Conservation (phyloP, 495 filamentous ascomycete genomes). For the Lepraria neglecta region DNA sequence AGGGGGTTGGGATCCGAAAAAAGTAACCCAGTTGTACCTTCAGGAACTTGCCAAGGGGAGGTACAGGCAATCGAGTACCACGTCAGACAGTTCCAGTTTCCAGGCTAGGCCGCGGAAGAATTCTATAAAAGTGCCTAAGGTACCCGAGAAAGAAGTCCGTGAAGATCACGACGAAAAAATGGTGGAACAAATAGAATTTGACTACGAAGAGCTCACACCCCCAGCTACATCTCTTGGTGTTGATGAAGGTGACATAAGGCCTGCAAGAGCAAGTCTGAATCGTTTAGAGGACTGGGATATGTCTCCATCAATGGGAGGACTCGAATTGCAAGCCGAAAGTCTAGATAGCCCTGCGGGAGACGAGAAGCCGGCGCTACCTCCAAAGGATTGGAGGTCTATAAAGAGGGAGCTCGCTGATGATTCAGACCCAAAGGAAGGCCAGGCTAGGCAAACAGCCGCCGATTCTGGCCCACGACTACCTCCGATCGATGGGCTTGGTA, state of each 20-base stretch:
- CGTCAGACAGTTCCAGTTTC: conserved; percentile 16
- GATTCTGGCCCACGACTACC: conserved; percentile 30
- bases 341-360: conserved; percentile 36
- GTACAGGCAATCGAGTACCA: conserved; percentile 22
- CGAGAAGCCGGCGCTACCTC: conserved; percentile 26
- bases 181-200: conserved; percentile 14
- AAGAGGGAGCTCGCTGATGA: conserved; percentile 5
- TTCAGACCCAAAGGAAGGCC: conserved; percentile 9
- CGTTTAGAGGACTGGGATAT: conserved; percentile 49
- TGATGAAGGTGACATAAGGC: conserved; percentile 23
- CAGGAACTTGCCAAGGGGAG: conserved; percentile 44
- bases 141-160: conserved; percentile 21
- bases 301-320: conserved; percentile 51
- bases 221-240: conserved; percentile 19
- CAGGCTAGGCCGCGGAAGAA: conserved; percentile 22
- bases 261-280: conserved; percentile 41
- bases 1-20: conserved; percentile 49
- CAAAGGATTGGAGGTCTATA: conserved; percentile 27
- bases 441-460: conserved; percentile 1
- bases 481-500: conserved; percentile 32
- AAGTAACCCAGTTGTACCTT: conserved; percentile 48
- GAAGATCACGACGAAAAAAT: conserved; percentile 25
- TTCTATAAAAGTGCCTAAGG: conserved; percentile 16
- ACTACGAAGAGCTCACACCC: conserved; percentile 11
- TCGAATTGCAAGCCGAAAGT: conserved; percentile 40